Conservation (phyloP, 495 filamentous ascomycete species). For the Tuber calosporum region DNA sequence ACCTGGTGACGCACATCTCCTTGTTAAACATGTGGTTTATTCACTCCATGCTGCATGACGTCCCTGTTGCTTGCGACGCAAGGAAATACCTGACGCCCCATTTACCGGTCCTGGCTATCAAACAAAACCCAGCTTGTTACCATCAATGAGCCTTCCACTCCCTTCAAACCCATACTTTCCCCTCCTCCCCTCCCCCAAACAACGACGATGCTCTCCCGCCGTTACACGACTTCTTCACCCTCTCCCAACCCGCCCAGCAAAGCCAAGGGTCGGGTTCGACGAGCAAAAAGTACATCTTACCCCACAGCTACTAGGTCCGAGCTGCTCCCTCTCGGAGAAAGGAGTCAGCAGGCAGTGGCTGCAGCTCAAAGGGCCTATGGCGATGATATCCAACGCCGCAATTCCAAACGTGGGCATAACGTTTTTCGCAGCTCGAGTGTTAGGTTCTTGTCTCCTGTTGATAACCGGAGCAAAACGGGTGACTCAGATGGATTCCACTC, state of each 20-base stretch:
- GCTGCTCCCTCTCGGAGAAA: constrained; percentile 30
- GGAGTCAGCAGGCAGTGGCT: constrained; percentile 36
- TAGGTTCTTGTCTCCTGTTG: constrained; percentile 25
- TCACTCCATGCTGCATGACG: background rate
- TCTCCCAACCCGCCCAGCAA: constrained; percentile 15
- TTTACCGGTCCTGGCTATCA: background rate
- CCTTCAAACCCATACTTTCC: background rate
- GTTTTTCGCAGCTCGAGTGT: constrained; percentile 21
- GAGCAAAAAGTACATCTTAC: constrained; percentile 35
- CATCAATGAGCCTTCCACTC: constrained; percentile 1
- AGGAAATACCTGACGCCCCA: background rate
- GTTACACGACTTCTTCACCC: constrained; percentile 24
- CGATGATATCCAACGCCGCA: constrained; percentile 30
- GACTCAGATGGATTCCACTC: background rate
- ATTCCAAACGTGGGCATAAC: background rate
- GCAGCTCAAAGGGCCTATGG: constrained; percentile 38
- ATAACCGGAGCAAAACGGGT: constrained; percentile 6
- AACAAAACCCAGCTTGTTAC: background rate
- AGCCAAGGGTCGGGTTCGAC: constrained; percentile 17
- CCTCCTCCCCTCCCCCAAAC: background rate
- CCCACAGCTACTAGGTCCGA: constrained; percentile 34
- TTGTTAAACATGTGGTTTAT: background rate
- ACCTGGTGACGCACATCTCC: background rate
- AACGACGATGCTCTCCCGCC: constrained; percentile 29
- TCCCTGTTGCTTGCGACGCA: background rate